phyloP scores from a whole-genome alignment of 1,284 basidiomycete genomes.

The Rhizopogon parksii region DNA sequence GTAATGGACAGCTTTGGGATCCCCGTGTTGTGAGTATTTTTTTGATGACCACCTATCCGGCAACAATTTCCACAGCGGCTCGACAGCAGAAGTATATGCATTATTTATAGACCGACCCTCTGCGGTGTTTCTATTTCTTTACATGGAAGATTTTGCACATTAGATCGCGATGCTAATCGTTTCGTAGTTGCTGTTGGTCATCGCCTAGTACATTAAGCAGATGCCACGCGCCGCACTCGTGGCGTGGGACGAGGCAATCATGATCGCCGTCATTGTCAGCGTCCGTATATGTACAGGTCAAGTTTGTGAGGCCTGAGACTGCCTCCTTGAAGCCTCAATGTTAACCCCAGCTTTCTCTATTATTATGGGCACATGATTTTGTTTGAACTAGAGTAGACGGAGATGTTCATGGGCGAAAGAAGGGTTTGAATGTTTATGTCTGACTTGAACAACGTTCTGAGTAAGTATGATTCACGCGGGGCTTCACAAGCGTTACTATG shows the following conservation, averaged over 20 bases:
- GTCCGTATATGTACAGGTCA: neutral
- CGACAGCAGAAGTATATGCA: neutral
- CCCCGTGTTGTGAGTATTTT: constrained; percentile 1
- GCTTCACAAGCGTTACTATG: no score
- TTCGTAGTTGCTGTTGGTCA: neutral
- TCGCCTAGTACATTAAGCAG: neutral
- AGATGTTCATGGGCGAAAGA: no score
- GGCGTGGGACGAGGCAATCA: neutral
- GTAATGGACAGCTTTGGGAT: constrained; percentile 4
- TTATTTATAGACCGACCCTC: neutral
- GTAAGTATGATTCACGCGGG: no score
- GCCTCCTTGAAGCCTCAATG: neutral
- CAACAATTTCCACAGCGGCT: no score
- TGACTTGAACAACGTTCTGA: no score
- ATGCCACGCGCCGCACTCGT: neutral
- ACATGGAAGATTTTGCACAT: neutral
- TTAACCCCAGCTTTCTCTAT: no score
- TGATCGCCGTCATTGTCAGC: neutral
- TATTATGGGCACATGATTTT: no score
- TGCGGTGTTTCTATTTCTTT: neutral
- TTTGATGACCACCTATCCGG: neutral
- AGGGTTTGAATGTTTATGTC: no score
- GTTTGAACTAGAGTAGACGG: no score
- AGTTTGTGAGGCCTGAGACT: neutral
- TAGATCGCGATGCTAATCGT: neutral